phyloP scores from a whole-genome alignment of 179 eudicot species.

The Beta macrorhiza region DNA sequence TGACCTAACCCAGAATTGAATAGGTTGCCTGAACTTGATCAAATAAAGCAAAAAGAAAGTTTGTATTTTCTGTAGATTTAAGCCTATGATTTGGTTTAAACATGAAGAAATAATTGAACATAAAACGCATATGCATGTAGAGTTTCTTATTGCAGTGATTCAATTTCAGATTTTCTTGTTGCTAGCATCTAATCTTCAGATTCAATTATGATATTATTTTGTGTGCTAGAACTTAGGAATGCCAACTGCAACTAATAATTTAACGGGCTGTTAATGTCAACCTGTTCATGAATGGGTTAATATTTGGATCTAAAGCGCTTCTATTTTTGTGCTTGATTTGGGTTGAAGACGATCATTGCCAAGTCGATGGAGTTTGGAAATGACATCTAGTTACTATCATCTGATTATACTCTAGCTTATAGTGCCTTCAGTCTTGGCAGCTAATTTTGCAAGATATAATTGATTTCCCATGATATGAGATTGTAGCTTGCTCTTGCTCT shows the following conservation, averaged over 20 bases:
- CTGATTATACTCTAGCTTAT: not conserved
- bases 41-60: not conserved
- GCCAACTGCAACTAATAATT: not conserved
- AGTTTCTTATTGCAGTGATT: not conserved
- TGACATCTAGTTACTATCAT: not conserved
- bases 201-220: not conserved
- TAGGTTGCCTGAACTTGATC: not conserved
- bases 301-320: not conserved
- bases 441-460: not conserved
- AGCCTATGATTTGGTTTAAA: not conserved
- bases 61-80: not conserved
- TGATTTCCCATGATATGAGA: not conserved
- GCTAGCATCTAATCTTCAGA: not conserved
- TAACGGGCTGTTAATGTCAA: not conserved
- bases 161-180: not conserved
- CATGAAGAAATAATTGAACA: not conserved
- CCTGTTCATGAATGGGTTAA: not conserved
- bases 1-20: not conserved
- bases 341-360: not conserved
- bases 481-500: not conserved
- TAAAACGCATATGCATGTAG: not conserved
- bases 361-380: not conserved
- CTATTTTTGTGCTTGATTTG: not conserved
- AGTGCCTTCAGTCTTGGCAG: not conserved
- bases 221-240: not conserved